phyloP scores from a whole-genome alignment of 176 grass and related monocot species.

The Aegilops tauschii region DNA sequence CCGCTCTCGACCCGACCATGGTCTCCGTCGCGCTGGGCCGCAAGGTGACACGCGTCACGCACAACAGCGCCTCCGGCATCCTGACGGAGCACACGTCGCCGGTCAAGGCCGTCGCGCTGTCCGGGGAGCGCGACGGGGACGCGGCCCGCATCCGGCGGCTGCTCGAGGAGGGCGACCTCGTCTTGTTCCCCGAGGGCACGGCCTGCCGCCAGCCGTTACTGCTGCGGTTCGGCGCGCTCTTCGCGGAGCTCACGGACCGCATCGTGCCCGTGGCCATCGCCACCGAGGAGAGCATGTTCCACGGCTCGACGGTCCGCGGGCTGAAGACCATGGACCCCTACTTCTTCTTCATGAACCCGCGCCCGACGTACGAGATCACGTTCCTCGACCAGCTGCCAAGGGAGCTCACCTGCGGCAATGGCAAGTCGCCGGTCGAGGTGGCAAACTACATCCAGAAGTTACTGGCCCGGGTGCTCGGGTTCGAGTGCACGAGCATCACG shows the following conservation, averaged over 20 bases:
- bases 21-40: constrained; percentile 52
- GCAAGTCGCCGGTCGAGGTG: constrained; percentile 61
- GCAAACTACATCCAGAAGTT: constrained; percentile 57
- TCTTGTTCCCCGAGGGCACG: constrained; percentile 62
- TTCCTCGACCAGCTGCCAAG: constrained; percentile 66
- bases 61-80: constrained; percentile 20
- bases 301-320: constrained; percentile 47
- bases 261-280: constrained; percentile 73
- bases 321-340: constrained; percentile 47
- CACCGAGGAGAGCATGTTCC: constrained; percentile 57
- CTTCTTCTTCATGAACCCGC: constrained; percentile 85
- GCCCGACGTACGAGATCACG: constrained; percentile 61
- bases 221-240: constrained; percentile 48
- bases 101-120: constrained; percentile 32
- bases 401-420: constrained; percentile 52
- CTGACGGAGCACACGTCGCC: constrained; percentile 42
- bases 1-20: constrained; percentile 42
- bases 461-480: constrained; percentile 50
- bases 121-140: constrained; percentile 33
- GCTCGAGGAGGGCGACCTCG: constrained; percentile 52
- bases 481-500: constrained; percentile 55
- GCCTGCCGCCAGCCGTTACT: constrained; percentile 59
- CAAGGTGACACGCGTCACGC: constrained; percentile 56
- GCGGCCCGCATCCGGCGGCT: constrained; percentile 34
- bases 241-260: constrained; percentile 62